Conservation (phyloP, 1,284 basidiomycete species). For the Pholiota adiposa region DNA sequence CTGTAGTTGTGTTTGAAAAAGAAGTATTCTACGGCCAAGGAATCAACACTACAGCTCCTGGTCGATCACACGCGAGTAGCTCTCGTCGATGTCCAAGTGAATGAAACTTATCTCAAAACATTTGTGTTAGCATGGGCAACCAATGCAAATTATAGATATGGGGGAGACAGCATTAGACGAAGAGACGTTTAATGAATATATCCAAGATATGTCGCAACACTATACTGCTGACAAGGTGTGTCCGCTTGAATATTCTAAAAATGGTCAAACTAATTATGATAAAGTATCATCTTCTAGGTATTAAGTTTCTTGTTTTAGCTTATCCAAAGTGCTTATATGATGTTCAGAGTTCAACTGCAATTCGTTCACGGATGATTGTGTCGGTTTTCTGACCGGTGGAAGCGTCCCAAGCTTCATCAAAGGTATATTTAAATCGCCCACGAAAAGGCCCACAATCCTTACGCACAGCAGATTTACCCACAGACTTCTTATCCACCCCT, state of each 20-base stretch:
- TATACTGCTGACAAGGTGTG: constrained; percentile 87
- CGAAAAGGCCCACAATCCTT: too few relatives aligned
- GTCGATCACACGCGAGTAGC: constrained; percentile 73
- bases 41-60: constrained; percentile 68
- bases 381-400: constrained; percentile 83
- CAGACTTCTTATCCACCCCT: constrained; percentile 89
- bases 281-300: constrained; percentile 91
- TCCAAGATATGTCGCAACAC: constrained; percentile 72
- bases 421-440: too few relatives aligned
- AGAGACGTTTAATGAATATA: constrained; percentile 83
- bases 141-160: constrained; percentile 77
- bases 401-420: constrained; percentile 82
- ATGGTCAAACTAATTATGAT: background rate
- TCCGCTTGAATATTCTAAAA: background rate
- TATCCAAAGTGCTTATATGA: background rate
- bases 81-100: background rate
- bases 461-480: constrained; percentile 81
- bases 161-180: constrained; percentile 85
- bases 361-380: constrained; percentile 86
- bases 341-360: constrained; percentile 84
- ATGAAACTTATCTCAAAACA: background rate
- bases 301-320: constrained; percentile 4
- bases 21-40: constrained; percentile 93
- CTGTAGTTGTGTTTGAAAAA: constrained; percentile 83
- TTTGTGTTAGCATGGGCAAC: constrained; percentile 69